Evolutionary conservation across 2,329 filamentous ascomycete species (phyloP).

Genomic region (Colletotrichum tropicicola): DNA sequence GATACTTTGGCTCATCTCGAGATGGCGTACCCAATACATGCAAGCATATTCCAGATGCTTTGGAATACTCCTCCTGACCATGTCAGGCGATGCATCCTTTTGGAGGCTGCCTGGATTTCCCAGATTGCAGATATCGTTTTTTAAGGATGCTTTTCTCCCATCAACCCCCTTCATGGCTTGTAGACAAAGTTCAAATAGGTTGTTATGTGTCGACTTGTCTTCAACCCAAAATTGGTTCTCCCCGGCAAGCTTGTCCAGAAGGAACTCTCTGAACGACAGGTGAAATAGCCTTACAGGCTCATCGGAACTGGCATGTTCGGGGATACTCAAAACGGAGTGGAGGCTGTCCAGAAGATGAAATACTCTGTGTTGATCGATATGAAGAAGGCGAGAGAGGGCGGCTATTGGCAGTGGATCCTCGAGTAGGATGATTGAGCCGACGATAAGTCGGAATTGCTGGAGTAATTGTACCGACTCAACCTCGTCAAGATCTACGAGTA

Average conservation of each 20-base stretch:
- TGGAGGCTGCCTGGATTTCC: neutral
- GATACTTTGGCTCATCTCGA: neutral
- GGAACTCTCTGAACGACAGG: constrained; percentile 3
- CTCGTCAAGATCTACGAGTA: neutral
- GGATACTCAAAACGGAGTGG: neutral
- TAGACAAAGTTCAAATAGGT: neutral
- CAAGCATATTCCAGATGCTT: neutral
- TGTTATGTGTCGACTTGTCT: neutral
- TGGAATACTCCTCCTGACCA: neutral
- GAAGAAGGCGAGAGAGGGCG: neutral
- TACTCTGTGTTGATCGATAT: neutral
- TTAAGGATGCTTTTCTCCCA: neutral
- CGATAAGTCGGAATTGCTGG: constrained; percentile 25
- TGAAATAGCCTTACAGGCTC: neutral
- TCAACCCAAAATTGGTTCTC: neutral
- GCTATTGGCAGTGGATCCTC: constrained; percentile 4
- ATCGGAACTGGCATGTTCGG: neutral
- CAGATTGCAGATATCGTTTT: neutral
- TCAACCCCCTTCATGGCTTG: neutral
- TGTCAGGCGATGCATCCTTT: neutral
- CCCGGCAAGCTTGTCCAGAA: neutral
- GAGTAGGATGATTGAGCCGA: constrained; percentile 23
- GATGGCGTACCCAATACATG: neutral
- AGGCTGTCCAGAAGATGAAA: neutral
- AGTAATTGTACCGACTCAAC: neutral